Conservation (phyloP, 257 asterid genomes). For the Nicotiana benthamiana region DNA sequence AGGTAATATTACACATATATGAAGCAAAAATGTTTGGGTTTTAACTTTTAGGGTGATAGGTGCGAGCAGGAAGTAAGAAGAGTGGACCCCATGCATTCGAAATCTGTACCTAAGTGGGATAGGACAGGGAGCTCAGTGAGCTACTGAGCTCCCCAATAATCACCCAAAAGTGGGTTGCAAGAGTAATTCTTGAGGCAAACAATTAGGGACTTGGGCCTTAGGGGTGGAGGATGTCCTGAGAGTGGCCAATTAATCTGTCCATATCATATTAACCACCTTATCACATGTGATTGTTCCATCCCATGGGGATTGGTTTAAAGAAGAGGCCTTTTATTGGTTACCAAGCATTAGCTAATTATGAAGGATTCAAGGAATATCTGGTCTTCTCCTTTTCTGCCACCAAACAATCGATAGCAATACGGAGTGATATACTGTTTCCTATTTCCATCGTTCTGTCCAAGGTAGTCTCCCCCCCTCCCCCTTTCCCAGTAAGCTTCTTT, state of each 20-base stretch:
- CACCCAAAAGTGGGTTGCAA: not conserved
- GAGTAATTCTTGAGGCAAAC: not conserved
- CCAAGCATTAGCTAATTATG: not conserved
- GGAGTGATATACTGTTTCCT: not conserved
- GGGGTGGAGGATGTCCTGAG: not conserved
- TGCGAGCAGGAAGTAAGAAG: not conserved
- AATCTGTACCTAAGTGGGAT: not conserved
- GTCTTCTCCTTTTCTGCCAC: not conserved
- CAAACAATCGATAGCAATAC: not conserved
- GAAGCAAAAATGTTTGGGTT: not conserved
- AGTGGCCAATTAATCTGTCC: not conserved
- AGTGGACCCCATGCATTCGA: not conserved
- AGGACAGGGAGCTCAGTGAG: not conserved
- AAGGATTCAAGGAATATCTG: not conserved
- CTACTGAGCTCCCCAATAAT: not conserved
- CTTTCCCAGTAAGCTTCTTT: not conserved
- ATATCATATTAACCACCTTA: not conserved
- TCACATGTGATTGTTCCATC: not conserved
- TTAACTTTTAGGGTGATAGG: not conserved
- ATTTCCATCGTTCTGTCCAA: not conserved
- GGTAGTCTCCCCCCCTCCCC: not conserved
- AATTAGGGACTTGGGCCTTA: not conserved
- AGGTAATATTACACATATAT: not conserved
- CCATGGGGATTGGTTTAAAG: not conserved
- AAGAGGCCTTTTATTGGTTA: not conserved